A percentile compares a stretch with the other conserved stretches of the same genome.
Conservation (phyloP, 257 asterid genomes). For the Penstemon barbatus region DNA sequence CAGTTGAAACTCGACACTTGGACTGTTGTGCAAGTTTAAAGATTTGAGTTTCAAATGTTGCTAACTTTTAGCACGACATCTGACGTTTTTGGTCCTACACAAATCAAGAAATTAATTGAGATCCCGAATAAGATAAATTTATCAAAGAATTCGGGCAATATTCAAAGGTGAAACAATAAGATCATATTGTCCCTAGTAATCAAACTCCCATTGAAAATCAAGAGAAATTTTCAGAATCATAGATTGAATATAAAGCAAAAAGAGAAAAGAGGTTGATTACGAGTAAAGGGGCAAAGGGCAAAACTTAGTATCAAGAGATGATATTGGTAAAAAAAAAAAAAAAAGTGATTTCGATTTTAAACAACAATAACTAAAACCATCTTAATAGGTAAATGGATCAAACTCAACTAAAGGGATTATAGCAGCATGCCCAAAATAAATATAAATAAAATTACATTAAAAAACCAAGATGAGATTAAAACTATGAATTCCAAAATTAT, state of each 20-base stretch:
- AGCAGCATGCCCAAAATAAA: not conserved
- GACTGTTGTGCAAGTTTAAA: not conserved
- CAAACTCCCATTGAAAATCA: conserved; percentile 26
- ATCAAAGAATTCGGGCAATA: not conserved
- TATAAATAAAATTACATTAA: no score
- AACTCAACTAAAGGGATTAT: conserved; percentile 2
- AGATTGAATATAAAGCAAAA: not conserved
- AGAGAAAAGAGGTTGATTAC: not conserved
- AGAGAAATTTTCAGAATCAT: not conserved
- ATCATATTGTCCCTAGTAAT: conserved; percentile 14
- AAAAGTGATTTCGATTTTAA: not conserved
- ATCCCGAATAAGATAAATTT: no score
- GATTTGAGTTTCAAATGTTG: not conserved
- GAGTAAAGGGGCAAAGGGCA: no score
- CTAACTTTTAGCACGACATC: not conserved
- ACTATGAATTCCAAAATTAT: no score
- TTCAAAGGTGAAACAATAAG: conserved; percentile 18
- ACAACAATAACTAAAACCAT: not conserved
- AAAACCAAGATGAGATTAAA: no score
- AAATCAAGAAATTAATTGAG: not conserved
- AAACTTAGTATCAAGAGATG: not conserved
- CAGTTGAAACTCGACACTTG: not conserved
- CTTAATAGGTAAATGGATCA: not conserved
- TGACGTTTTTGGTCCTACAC: not conserved
- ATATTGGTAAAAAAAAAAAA: not conserved